These are phyloP conservation scores for Cynanchum wilfordii DNA, from an alignment of 257 asterid genomes.

Conservation along the genomic window DNA sequence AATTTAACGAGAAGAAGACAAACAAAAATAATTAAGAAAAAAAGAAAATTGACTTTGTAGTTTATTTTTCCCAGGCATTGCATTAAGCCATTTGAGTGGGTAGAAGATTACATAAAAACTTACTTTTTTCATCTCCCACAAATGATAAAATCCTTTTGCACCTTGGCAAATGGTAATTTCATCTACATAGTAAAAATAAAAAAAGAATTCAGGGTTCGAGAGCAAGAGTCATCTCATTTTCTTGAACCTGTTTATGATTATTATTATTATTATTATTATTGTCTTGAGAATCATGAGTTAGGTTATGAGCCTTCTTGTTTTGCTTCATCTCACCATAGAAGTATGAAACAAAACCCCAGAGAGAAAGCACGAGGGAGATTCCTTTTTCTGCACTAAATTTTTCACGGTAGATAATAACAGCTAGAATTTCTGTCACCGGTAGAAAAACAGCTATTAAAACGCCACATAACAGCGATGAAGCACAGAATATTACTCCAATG, in stretches of 20 bases:
- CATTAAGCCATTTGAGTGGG: no score
- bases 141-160: no score
- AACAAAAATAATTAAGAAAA: no score
- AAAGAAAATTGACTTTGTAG: no score
- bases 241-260: not conserved
- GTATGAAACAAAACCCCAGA: slow-evolving; percentile 35
- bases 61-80: no score
- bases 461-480: slow-evolving; percentile 15
- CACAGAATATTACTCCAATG: slow-evolving; percentile 25
- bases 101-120: no score
- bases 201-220: slow-evolving; percentile 7
- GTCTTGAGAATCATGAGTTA: not conserved
- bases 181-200: no score
- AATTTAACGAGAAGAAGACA: no score
- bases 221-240: slow-evolving; percentile 7
- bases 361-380: slow-evolving; percentile 23
- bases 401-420: slow-evolving; percentile 18
- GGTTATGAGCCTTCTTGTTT: not conserved
- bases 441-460: slow-evolving; percentile 18
- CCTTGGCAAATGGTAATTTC: no score
- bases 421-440: slow-evolving; percentile 19
- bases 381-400: slow-evolving; percentile 22
- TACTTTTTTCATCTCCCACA: no score
- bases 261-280: not conserved
- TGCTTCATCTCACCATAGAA: slow-evolving; percentile 30